Conservation (phyloP, 176 grass and related monocot genomes). For the Bothriochloa decipiens region DNA sequence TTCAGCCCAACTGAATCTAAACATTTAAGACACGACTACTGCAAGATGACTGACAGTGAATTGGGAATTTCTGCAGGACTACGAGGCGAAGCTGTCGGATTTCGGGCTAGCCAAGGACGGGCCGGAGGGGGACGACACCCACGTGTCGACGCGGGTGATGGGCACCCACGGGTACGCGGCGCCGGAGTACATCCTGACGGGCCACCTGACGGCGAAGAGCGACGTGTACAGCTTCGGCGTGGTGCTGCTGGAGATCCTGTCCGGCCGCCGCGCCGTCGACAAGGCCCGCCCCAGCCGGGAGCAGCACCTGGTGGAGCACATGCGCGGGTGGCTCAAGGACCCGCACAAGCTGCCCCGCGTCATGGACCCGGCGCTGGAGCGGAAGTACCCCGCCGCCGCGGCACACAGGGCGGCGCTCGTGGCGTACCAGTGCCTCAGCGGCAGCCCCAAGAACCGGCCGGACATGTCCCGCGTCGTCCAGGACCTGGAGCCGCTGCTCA, state of each 20-base stretch:
- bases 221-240: slow-evolving; percentile 93
- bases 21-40: no score
- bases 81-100: slow-evolving; percentile 85
- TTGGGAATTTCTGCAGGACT: slow-evolving; percentile 41
- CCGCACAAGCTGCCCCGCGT: slow-evolving; percentile 44
- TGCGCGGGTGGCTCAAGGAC: slow-evolving; percentile 67
- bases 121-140: slow-evolving; percentile 73
- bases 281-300: slow-evolving; percentile 60
- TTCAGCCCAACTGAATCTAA: background rate
- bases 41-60: background rate
- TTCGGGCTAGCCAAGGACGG: slow-evolving; percentile 89
- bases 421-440: slow-evolving; percentile 68
- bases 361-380: slow-evolving; percentile 65
- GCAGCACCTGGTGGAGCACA: slow-evolving; percentile 78
- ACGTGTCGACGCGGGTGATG: slow-evolving; percentile 89
- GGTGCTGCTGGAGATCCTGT: slow-evolving; percentile 65
- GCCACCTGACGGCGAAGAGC: slow-evolving; percentile 81
- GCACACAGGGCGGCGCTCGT: slow-evolving; percentile 63
- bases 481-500: slow-evolving; percentile 65
- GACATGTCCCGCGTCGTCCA: slow-evolving; percentile 71
- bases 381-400: slow-evolving; percentile 38
- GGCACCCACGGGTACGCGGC: slow-evolving; percentile 92
- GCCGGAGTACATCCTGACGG: slow-evolving; percentile 92
- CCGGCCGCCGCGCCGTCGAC: slow-evolving; percentile 65
- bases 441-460: slow-evolving; percentile 67